Conservation (phyloP, 495 filamentous ascomycete species). For the Paragyromitra xinjiangensis region DNA sequence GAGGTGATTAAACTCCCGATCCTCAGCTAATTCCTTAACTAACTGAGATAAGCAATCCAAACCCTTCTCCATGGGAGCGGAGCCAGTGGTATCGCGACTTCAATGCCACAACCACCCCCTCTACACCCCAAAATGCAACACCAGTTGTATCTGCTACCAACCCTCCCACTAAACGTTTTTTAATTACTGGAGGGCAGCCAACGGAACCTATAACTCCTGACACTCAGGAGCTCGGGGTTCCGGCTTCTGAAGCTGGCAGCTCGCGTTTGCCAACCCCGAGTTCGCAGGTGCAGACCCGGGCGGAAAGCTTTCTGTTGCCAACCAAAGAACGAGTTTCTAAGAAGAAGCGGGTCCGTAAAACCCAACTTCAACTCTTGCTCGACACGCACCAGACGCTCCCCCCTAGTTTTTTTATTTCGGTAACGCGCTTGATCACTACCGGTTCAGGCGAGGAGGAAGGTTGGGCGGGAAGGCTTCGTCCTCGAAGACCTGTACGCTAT, state of each 20-base stretch:
- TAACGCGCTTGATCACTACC: too few relatives aligned
- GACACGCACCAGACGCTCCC: not conserved
- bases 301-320: not conserved
- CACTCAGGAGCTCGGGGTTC: too few relatives aligned
- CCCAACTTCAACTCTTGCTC: not conserved
- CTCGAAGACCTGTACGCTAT: not conserved
- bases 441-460: not conserved
- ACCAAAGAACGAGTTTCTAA: not conserved
- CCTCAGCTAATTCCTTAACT: not conserved
- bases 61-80: slow-evolving; percentile 15
- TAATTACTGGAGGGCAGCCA: too few relatives aligned
- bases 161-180: too few relatives aligned
- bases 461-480: not conserved
- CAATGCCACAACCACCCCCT: not conserved
- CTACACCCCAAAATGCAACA: not conserved
- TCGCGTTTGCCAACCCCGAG: not conserved
- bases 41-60: not conserved
- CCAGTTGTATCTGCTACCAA: not conserved
- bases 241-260: too few relatives aligned
- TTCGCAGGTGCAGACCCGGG: not conserved
- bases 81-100: not conserved
- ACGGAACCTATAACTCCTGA: too few relatives aligned
- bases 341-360: not conserved
- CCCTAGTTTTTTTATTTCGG: too few relatives aligned
- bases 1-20: not conserved